These are phyloP conservation scores for Pythium myriotylum DNA, from an alignment of 352 stramenopile species.

Conservation along the genomic window DNA sequence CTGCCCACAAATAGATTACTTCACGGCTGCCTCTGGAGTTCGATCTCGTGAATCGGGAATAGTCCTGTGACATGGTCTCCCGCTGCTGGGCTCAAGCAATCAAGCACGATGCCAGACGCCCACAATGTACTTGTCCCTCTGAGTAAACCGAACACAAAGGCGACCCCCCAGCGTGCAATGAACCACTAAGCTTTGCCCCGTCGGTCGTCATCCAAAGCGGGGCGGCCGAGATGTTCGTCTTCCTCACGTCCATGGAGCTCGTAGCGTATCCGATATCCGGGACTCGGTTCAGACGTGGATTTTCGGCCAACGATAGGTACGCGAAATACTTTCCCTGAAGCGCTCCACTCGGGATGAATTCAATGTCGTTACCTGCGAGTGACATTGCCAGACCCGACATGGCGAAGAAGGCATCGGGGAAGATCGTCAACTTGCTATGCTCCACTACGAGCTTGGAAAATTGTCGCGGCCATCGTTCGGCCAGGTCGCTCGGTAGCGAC, in stretches of 20 bases:
- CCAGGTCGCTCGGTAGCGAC: slow-evolving; percentile 7
- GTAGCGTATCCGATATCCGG: neutral
- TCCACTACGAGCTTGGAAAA: slow-evolving; percentile 15
- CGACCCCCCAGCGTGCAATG: neutral
- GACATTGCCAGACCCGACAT: slow-evolving; percentile 1
- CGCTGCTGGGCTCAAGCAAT: neutral
- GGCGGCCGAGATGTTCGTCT: neutral
- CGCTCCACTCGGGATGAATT: neutral
- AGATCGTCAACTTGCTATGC: slow-evolving; percentile 1
- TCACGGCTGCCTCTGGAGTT: slow-evolving; percentile 3
- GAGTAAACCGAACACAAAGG: slow-evolving; percentile 4
- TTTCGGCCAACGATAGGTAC: slow-evolving; percentile 4
- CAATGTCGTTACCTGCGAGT: slow-evolving; percentile 15
- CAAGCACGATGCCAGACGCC: neutral
- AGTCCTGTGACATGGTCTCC: neutral
- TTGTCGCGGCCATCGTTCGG: neutral
- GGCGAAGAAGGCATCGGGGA: neutral
- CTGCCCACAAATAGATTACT: too few relatives aligned
- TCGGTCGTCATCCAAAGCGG: neutral
- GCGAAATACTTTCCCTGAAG: neutral
- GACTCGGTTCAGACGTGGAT: neutral
- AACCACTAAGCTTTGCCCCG: neutral
- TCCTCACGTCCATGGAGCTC: neutral
- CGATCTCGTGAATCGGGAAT: slow-evolving; percentile 3
- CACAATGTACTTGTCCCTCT: neutral